Base-by-base conservation (phyloP, 371 early-diverging fungal genomes). In the Mucor racemosus region DNA sequence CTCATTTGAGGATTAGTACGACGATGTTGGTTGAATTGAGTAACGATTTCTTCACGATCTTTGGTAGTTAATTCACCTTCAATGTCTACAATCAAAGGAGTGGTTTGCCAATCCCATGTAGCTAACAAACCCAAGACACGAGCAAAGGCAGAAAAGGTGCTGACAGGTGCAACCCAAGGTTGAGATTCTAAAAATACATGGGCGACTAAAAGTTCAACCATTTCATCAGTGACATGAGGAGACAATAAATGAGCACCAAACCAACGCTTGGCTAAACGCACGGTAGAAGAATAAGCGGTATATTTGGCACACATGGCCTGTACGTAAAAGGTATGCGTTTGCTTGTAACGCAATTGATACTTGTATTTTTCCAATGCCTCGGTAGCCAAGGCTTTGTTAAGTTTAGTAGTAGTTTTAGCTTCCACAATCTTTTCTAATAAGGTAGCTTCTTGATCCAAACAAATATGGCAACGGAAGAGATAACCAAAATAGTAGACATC, bases 251-350 rank as follows among this genome's bases (percentile, higher is more conserved):
- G 96, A 34, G 92, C 81, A 10, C 88, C 83, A 44, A 96, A 78
- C 94, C 96, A 98, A 60, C 95, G 88, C 82, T 97, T 97, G 19
- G 88, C 77, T 33, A 97, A 75, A 14, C 96, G 90, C 36, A 94
- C 84, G 0, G 92, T 90, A 39, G 84, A 71, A 19, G 92, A 90
- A 26, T 86, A 84, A 0, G 90, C 86, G 34, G 91, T 88, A 66
- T 81, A 86, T 63, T 80, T 79, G 44, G 88, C 88, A 73, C 89
- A 88, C 42, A 91, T 76, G n/a, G 86, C 86, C 68, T 90, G 91
- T 13, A 94, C 75, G 59, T 81, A 82, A 50, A 84, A 86, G 15
- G 90, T 90, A 73, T 91, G 92, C 56, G 73, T 72, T 35, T 88
- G 88, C 26, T 81, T 76, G 68, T 88, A 80, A 19, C 73, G 76